phyloP scores from a whole-genome alignment of 1,284 basidiomycete genomes.

The Sparassis latifolia region DNA sequence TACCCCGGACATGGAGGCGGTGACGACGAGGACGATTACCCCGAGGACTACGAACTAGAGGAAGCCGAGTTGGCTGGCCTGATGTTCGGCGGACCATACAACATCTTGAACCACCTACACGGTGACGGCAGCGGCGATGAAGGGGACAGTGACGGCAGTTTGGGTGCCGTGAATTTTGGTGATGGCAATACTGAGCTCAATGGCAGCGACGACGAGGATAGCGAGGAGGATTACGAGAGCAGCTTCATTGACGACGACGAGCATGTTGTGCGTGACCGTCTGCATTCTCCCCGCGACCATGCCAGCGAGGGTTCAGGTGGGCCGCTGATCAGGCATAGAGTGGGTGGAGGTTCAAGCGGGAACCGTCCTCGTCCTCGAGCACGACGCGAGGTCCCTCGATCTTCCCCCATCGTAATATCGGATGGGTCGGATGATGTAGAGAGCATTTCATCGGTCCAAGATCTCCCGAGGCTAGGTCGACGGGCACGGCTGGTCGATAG shows the following conservation, averaged over 20 bases:
- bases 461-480: background rate
- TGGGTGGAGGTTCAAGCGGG: background rate
- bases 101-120: no score
- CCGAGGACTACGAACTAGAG: background rate
- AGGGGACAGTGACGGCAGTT: constrained; percentile 22
- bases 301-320: background rate
- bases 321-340: background rate
- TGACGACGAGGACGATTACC: constrained; percentile 3
- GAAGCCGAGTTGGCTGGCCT: no score
- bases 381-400: no score
- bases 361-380: no score
- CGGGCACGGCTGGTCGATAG: background rate
- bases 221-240: constrained; percentile 39
- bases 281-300: background rate
- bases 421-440: background rate
- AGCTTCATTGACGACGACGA: constrained; percentile 43
- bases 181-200: constrained; percentile 40
- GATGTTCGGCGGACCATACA: no score
- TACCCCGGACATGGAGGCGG: constrained; percentile 39
- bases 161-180: constrained; percentile 32
- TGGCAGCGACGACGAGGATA: constrained; percentile 27
- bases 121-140: background rate
- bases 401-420: background rate
- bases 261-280: background rate
- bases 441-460: background rate